These are phyloP conservation scores for Kluyveromyces sp. DNA, from an alignment of 1,139 yeast species.

Conservation along the genomic window DNA sequence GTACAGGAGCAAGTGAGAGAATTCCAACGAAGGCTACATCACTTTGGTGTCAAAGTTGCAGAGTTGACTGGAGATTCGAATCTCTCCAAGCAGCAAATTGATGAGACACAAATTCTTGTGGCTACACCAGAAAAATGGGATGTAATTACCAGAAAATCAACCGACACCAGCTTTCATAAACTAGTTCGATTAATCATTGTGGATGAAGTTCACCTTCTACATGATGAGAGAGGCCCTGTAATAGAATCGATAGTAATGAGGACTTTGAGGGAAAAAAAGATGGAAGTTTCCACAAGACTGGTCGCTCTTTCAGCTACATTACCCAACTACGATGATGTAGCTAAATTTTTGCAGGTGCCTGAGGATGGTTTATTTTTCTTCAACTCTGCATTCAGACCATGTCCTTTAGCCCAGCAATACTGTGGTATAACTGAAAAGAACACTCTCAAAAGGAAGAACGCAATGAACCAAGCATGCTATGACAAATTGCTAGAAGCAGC, in stretches of 20 bases:
- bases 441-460: conserved; percentile 68
- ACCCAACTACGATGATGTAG: conserved; percentile 87
- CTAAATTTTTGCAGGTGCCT: conserved; percentile 68
- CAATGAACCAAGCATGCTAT: conserved; percentile 88
- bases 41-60: conserved; percentile 65
- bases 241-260: conserved; percentile 82
- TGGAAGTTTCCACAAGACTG: conserved; percentile 47
- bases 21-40: conserved; percentile 61
- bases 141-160: conserved; percentile 75
- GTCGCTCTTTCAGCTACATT: conserved; percentile 92
- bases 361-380: conserved; percentile 55
- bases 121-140: conserved; percentile 99
- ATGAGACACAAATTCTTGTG: conserved; percentile 74
- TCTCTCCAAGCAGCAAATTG: conserved; percentile 68
- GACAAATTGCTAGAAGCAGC: conserved; percentile 72
- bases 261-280: conserved; percentile 41
- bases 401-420: conserved; percentile 85
- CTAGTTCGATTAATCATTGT: conserved; percentile 70
- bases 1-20: conserved; percentile 94
- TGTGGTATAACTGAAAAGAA: conserved; percentile 83
- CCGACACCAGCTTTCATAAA: conserved; percentile 55
- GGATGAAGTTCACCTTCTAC: conserved; percentile 89
- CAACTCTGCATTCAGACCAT: conserved; percentile 80
- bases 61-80: conserved; percentile 91
- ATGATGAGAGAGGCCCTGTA: conserved; percentile 95